These are phyloP conservation scores for Orychophragmus violaceus DNA, from an alignment of 345 rosid genomes.

Conservation along the genomic window DNA sequence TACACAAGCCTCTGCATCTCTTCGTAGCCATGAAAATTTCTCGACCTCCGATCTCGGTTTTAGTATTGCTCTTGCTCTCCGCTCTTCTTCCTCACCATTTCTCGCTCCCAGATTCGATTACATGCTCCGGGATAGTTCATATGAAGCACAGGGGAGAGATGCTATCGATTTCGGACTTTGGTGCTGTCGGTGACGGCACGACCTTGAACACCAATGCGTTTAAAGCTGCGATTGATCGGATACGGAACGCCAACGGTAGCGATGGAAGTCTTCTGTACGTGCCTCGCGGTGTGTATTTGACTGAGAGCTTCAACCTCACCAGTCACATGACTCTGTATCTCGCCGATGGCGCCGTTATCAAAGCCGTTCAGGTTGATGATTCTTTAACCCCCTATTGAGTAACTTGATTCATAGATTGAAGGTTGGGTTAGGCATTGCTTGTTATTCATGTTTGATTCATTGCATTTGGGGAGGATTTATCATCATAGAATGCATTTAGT, in stretches of 20 bases:
- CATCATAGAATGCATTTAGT: neutral
- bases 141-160: slow-evolving; percentile 44
- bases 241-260: slow-evolving; percentile 41
- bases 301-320: slow-evolving; percentile 66
- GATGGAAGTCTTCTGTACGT: slow-evolving; percentile 75
- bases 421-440: neutral
- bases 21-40: slow-evolving; percentile 3
- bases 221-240: slow-evolving; percentile 60
- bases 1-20: too few species aligned
- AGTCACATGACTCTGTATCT: slow-evolving; percentile 91
- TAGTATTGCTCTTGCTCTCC: slow-evolving; percentile 8
- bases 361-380: slow-evolving; percentile 62
- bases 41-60: slow-evolving; percentile 13
- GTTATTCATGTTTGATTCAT: neutral
- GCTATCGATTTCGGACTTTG: slow-evolving; percentile 67
- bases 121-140: slow-evolving; percentile 81
- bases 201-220: slow-evolving; percentile 74
- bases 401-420: neutral
- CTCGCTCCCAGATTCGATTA: slow-evolving; percentile 35
- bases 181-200: slow-evolving; percentile 80
- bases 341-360: slow-evolving; percentile 77
- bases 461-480: too few species aligned
- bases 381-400: neutral
- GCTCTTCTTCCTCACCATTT: slow-evolving; percentile 18
- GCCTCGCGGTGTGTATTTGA: slow-evolving; percentile 79